Percentiles rank a stretch among this genome's conserved stretches.
Evolutionary conservation across 306 rosid species (phyloP).

Genomic region (Biancaea sappan): DNA sequence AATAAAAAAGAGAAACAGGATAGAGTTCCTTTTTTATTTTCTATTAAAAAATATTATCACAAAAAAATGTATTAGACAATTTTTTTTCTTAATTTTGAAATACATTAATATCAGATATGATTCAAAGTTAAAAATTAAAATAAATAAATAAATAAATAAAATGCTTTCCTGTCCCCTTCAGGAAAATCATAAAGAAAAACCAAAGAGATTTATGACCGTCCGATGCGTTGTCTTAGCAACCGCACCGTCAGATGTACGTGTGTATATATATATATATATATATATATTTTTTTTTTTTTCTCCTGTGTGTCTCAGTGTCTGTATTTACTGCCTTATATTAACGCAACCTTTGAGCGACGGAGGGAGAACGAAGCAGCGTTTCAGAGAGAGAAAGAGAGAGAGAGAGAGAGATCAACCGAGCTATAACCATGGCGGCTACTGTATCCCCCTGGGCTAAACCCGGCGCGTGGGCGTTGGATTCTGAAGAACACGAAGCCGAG

Average conservation of each 20-base stretch:
- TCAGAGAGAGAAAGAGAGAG: no score
- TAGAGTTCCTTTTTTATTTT: no score
- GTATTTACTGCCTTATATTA: neutral
- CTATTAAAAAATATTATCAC: no score
- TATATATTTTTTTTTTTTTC: neutral
- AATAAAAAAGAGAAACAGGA: no score
- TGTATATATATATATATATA: neutral
- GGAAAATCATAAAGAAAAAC: no score
- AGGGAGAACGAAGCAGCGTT: neutral
- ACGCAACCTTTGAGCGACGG: conserved; percentile 36
- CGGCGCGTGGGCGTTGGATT: conserved; percentile 94
- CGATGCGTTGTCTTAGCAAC: neutral
- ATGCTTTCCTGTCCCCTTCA: no score
- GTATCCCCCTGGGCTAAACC: conserved; percentile 89
- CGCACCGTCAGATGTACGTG: conserved; percentile 29
- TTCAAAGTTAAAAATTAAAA: no score
- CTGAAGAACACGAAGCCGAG: conserved; percentile 77
- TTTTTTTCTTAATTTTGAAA: no score
- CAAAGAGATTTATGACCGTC: neutral
- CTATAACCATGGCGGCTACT: conserved; percentile 78
- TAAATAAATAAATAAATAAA: no score
- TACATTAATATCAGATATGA: no score
- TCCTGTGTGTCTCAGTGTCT: no score
- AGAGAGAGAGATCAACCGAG: neutral
- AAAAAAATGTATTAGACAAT: no score